Evolutionary conservation across 2,329 filamentous ascomycete genomes (phyloP), one percentile per base, ranked within the genome.

Genomic region (Pseudocercospora eumusae): DNA sequence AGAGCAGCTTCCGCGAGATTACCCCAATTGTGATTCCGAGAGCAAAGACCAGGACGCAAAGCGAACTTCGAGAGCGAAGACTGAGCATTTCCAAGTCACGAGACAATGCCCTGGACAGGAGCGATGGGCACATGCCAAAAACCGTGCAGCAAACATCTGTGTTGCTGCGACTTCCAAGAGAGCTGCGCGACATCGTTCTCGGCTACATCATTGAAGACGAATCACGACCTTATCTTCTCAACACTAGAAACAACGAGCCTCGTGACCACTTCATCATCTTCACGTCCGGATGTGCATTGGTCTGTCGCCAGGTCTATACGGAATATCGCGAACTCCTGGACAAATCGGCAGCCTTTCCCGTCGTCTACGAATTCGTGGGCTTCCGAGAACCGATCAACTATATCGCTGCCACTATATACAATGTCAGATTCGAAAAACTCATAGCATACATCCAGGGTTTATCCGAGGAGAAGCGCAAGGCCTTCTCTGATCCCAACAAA

Each of bases 101-200:
- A 45, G 42, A 45, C 7, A 11, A 10, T 45, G 42, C 15, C 10
- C 11, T 4, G 42, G 15, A 21, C 42, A 21, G 18, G n/a, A n/a
- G 42, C 42, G 42, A 20, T 5, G 9, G 18, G n/a, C 3, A 13
- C 21, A 13, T n/a, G 15, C 9, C 42, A 21, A 23, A 23, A 13
- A n/a, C 42, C 4, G 33, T 36, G 9, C 42, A 45, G 21, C 42
- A 23, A 21, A 45, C 18, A 20, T 45, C 42, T 11, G 18, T n/a
- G 3, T 23, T 62, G 10, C 55, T 62, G 28, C 55, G 50, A 7
- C 60, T 62, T 8, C 60, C 60, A 23, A 49, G 60, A 21, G 60
- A 62, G 45, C 60, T 62, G 13, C 60, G 60, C n/a, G 56, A 62
- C 49, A 54, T 62, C 49, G 59, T 59, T 28, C 54, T 42, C 27